phyloP scores from a whole-genome alignment of 345 rosid genomes.

The Arabis alpina region DNA sequence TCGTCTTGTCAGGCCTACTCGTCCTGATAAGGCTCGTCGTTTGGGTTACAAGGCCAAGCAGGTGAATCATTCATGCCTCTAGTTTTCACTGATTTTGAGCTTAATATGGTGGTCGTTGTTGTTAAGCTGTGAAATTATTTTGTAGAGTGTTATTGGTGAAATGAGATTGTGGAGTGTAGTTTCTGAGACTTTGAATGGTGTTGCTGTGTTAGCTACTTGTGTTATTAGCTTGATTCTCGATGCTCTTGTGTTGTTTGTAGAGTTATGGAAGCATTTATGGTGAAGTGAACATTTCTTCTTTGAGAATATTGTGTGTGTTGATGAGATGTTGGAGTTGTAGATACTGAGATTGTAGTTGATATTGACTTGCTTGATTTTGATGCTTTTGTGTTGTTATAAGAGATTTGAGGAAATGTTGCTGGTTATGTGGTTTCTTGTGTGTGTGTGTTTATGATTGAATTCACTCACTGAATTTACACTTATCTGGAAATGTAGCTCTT shows the following conservation, averaged over 20 bases:
- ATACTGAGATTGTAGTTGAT: too few species aligned
- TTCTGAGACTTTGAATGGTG: not conserved
- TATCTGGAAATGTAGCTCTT: not conserved
- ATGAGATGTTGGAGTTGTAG: too few species aligned
- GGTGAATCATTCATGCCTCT: constrained; percentile 40
- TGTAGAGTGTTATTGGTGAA: not conserved
- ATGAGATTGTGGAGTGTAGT: not conserved
- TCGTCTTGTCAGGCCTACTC: constrained; percentile 83
- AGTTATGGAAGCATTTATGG: constrained; percentile 29
- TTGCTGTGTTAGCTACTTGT: not conserved
- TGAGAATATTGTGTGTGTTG: not conserved
- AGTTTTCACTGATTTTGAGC: not conserved
- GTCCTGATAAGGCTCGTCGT: constrained; percentile 98
- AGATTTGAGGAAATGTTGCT: constrained; percentile 9
- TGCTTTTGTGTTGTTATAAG: not conserved
- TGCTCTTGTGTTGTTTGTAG: not conserved
- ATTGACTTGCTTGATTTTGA: not conserved
- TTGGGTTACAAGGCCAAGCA: constrained; percentile 98
- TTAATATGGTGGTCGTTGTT: not conserved
- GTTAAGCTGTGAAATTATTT: not conserved
- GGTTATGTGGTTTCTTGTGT: constrained; percentile 25
- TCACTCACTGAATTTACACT: not conserved
- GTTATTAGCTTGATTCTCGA: not conserved
- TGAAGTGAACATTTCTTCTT: constrained; percentile 17
- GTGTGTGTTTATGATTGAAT: not conserved